Evolutionary conservation across 1,284 basidiomycete genomes (phyloP).

Genomic region (Cutaneotrichosporon sp.): DNA sequence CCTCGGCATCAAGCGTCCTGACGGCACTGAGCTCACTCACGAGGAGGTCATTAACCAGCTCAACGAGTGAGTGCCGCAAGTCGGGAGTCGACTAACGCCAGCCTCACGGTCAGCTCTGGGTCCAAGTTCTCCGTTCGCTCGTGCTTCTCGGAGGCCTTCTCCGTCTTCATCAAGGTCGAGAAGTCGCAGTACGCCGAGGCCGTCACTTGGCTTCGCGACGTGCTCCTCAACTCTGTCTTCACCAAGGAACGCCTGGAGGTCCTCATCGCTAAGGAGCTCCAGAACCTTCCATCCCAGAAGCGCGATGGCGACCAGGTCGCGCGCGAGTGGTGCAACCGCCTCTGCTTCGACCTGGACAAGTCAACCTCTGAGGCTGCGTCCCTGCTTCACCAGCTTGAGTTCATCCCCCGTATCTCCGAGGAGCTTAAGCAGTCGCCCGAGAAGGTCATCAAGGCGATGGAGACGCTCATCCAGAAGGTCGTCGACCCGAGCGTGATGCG

Average conservation of each 20-base stretch:
- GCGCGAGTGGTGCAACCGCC: slow-evolving; percentile 67
- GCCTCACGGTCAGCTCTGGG: slow-evolving; percentile 82
- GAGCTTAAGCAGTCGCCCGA: slow-evolving; percentile 74
- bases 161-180: slow-evolving; percentile 83
- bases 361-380: slow-evolving; percentile 74
- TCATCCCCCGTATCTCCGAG: slow-evolving; percentile 73
- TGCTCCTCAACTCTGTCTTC: slow-evolving; percentile 81
- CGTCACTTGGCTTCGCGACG: slow-evolving; percentile 83
- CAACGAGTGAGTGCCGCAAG: slow-evolving; percentile 57
- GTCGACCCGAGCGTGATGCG: slow-evolving; percentile 77
- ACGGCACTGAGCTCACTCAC: slow-evolving; percentile 72
- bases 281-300: slow-evolving; percentile 91
- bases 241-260: slow-evolving; percentile 82
- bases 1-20: slow-evolving; percentile 72
- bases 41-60: slow-evolving; percentile 90
- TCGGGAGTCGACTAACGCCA: background rate
- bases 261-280: slow-evolving; percentile 83
- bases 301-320: slow-evolving; percentile 83
- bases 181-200: slow-evolving; percentile 75
- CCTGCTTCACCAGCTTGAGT: slow-evolving; percentile 74
- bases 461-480: slow-evolving; percentile 68
- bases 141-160: slow-evolving; percentile 72
- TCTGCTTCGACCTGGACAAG: slow-evolving; percentile 67
- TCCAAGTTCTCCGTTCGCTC: slow-evolving; percentile 69
- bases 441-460: slow-evolving; percentile 69